Percentiles rank a stretch among this genome's conserved stretches.
phyloP scores from a whole-genome alignment of 371 early-diverging fungal species.

The Haplosporangium sp. region DNA sequence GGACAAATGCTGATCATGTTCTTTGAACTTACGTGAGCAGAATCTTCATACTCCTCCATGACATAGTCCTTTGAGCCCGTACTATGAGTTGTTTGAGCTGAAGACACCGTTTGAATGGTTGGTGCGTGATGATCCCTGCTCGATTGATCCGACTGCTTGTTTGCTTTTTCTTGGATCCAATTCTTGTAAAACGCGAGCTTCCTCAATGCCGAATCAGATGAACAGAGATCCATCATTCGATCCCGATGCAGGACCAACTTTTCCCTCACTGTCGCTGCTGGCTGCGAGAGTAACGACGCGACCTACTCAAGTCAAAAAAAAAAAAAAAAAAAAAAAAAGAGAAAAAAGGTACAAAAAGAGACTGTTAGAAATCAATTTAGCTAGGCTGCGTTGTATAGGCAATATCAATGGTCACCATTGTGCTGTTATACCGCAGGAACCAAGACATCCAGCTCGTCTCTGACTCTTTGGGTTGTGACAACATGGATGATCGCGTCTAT shows the following conservation, averaged over 20 bases:
- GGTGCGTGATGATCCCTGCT: neutral
- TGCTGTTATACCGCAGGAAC: conserved; percentile 11
- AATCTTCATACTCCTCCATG: neutral
- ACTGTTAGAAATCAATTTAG: neutral
- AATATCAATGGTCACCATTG: neutral
- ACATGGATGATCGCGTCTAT: conserved; percentile 31
- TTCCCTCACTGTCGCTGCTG: conserved; percentile 10
- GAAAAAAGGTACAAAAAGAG: neutral
- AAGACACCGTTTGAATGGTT: neutral
- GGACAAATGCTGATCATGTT: neutral
- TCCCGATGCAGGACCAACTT: conserved; percentile 9
- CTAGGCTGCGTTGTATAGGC: neutral
- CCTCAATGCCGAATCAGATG: conserved; percentile 8
- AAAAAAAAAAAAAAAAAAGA: neutral
- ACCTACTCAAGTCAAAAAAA: neutral
- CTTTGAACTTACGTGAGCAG: neutral
- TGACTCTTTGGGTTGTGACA: neutral
- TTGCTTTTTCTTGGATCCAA: conserved; percentile 5
- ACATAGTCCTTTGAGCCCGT: neutral
- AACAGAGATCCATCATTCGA: conserved; percentile 15
- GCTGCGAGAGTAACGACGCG: conserved; percentile 5
- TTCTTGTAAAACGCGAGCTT: conserved; percentile 11
- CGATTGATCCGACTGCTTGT: neutral
- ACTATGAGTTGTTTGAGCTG: no score
- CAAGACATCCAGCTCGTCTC: conserved; percentile 10